These are phyloP conservation scores for Cladophialophora psammophila DNA, from an alignment of 2,329 filamentous ascomycete species.

Conservation along the genomic window DNA sequence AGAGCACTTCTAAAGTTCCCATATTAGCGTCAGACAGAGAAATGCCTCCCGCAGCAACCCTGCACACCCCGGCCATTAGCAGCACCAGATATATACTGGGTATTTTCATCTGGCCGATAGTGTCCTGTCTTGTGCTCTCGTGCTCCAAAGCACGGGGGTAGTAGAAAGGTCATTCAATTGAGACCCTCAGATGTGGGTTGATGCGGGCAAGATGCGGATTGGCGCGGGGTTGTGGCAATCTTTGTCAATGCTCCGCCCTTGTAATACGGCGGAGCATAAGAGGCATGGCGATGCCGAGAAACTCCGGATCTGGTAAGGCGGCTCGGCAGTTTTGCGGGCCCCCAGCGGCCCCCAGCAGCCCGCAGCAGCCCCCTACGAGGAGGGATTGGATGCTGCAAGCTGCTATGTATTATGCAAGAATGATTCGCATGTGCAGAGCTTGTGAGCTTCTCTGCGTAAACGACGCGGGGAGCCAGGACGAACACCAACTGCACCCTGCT, in stretches of 20 bases:
- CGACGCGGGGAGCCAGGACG: background rate
- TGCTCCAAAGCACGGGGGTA: background rate
- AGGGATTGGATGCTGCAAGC: background rate
- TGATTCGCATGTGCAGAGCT: constrained; percentile 24
- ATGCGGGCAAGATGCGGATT: too few species aligned
- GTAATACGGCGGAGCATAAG: too few species aligned
- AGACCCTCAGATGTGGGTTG: too few species aligned
- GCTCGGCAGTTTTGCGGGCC: too few species aligned
- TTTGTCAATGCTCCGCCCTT: too few species aligned
- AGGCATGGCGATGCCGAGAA: too few species aligned
- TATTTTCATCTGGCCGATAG: constrained; percentile 18
- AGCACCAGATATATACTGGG: constrained; percentile 13
- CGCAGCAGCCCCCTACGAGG: too few species aligned
- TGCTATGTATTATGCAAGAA: constrained; percentile 12
- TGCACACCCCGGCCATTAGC: constrained; percentile 3
- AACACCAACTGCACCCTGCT: constrained; percentile 2
- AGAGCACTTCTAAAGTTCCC: background rate
- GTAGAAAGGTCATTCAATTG: too few species aligned
- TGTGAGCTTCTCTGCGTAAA: background rate
- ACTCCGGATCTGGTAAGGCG: too few species aligned
- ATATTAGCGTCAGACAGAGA: constrained; percentile 9
- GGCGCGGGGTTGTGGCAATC: too few species aligned
- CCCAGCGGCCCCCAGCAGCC: too few species aligned
- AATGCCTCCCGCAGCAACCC: constrained; percentile 23
- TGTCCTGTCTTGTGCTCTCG: background rate